phyloP scores from a whole-genome alignment of 495 filamentous ascomycete genomes.

The Extremus antarcticus region DNA sequence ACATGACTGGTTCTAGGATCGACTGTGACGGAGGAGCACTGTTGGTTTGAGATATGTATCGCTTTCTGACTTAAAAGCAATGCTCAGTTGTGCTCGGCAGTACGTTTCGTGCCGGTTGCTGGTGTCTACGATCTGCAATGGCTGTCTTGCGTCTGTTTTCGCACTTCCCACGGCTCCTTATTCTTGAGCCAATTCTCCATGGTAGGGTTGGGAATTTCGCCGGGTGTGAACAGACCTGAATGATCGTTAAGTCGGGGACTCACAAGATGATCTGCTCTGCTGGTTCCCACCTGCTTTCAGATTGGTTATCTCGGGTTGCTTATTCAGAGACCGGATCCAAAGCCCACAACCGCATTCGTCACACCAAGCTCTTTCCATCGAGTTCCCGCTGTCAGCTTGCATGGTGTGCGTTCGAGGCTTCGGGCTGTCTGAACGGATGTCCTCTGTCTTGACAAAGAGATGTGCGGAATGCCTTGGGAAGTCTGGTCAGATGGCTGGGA shows the following conservation, averaged over 20 bases:
- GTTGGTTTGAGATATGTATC: background rate
- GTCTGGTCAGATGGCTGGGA: too few relatives aligned
- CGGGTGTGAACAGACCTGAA: background rate
- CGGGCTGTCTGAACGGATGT: background rate
- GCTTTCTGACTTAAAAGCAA: too few relatives aligned
- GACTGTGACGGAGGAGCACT: background rate
- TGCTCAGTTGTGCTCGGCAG: background rate
- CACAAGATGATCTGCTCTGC: too few relatives aligned
- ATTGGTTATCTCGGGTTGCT: background rate
- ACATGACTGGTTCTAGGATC: background rate
- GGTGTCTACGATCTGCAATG: too few relatives aligned
- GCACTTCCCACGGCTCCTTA: background rate
- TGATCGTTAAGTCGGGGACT: background rate
- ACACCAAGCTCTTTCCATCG: background rate
- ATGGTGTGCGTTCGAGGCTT: background rate
- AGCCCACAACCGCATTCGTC: background rate
- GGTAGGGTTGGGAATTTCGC: background rate
- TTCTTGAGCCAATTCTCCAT: slow-evolving; percentile 1
- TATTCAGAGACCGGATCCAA: background rate
- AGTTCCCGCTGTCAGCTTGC: background rate
- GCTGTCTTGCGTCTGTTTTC: too few relatives aligned
- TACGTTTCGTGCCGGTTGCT: background rate
- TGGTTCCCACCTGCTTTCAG: background rate
- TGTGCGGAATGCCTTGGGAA: background rate
- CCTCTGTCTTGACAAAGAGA: background rate